Percentiles rank a stretch among this genome's conserved stretches.
Evolutionary conservation across 768 basidiomycete genomes (phyloP).

Genomic region (Neoboletus subvelutipes): DNA sequence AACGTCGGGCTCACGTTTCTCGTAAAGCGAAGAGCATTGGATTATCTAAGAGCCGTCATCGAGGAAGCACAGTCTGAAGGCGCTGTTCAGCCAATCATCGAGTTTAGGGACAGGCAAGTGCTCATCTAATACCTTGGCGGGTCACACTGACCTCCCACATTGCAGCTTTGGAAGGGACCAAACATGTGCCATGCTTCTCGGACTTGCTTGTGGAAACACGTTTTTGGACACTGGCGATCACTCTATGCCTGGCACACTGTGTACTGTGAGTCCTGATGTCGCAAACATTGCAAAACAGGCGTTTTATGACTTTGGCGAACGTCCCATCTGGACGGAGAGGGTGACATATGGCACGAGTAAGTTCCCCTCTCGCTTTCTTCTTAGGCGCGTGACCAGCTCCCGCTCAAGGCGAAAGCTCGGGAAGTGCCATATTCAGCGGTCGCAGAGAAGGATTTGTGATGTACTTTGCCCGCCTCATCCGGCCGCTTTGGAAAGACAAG

Average conservation of each 20-base stretch:
- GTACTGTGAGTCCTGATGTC: constrained; percentile 58
- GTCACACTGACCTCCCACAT: constrained; percentile 5
- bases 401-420: constrained; percentile 58
- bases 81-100: constrained; percentile 73
- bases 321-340: constrained; percentile 79
- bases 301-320: constrained; percentile 83
- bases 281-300: constrained; percentile 76
- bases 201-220: constrained; percentile 81
- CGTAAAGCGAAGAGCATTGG: constrained; percentile 77
- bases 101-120: constrained; percentile 75
- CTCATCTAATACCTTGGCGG: neutral
- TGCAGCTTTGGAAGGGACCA: constrained; percentile 87
- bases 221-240: constrained; percentile 64
- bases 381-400: neutral
- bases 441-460: constrained; percentile 85
- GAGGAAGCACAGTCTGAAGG: constrained; percentile 80
- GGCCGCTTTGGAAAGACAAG: constrained; percentile 86
- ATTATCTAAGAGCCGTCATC: constrained; percentile 78
- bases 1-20: constrained; percentile 84
- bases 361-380: constrained; percentile 17
- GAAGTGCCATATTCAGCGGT: constrained; percentile 80
- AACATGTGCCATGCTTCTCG: constrained; percentile 88
- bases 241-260: constrained; percentile 44
- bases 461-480: constrained; percentile 80
- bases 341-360: constrained; percentile 73